These are phyloP conservation scores for Apiotrichum domesticum DNA, from an alignment of 1,284 basidiomycete genomes.

Conservation along the genomic window DNA sequence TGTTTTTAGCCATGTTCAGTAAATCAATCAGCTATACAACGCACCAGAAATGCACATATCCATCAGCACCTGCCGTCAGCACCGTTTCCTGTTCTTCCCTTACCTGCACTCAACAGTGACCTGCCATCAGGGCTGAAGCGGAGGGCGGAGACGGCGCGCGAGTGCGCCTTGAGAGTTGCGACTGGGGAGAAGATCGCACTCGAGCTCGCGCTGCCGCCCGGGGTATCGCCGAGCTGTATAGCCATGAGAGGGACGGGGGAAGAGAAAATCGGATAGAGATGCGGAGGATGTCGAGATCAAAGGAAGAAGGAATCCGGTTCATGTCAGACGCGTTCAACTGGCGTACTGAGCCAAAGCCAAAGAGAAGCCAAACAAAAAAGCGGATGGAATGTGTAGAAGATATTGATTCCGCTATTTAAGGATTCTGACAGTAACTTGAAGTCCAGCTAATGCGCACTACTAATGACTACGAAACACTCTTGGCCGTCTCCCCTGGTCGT, in stretches of 20 bases:
- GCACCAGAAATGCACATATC: constrained; percentile 41
- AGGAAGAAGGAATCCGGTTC: no score
- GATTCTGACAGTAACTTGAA: no score
- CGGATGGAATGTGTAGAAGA: no score
- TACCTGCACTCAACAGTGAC: constrained; percentile 46
- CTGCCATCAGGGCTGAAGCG: constrained; percentile 49
- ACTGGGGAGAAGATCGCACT: constrained; percentile 24
- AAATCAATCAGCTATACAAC: background rate
- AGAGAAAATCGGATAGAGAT: no score
- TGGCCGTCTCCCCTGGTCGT: background rate
- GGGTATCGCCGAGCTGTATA: background rate
- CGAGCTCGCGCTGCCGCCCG: constrained; percentile 1
- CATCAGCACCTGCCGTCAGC: constrained; percentile 41
- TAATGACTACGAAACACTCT: no score
- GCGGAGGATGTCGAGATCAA: no score
- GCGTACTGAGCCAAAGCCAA: no score
- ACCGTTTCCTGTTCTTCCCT: background rate
- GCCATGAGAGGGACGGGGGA: background rate
- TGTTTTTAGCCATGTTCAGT: no score
- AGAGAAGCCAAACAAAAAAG: no score
- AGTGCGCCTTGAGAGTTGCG: constrained; percentile 48
- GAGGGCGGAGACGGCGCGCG: constrained; percentile 46
- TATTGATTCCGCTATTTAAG: no score
- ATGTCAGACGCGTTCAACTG: no score
- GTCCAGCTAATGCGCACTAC: no score